Evolutionary conservation across 2,329 filamentous ascomycete species (phyloP).

Genomic region (Penicillium sp.): DNA sequence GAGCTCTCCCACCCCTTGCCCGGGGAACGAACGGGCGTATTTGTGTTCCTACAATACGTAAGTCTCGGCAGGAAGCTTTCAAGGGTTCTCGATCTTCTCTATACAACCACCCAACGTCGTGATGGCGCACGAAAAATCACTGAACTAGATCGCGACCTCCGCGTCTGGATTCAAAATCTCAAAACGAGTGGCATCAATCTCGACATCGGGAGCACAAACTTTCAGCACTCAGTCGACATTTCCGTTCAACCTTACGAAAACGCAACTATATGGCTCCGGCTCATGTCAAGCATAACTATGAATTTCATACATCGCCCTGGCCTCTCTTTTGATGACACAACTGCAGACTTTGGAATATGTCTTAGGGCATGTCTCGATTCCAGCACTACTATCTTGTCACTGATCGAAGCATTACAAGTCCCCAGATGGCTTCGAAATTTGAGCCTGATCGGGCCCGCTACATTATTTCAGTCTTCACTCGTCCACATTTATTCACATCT

Average conservation of each 20-base stretch:
- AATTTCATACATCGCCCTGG: constrained; percentile 6
- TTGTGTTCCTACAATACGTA: constrained; percentile 12
- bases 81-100: constrained; percentile 5
- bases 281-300: constrained; percentile 7
- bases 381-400: not conserved
- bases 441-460: constrained; percentile 5
- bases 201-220: constrained; percentile 2
- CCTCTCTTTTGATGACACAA: constrained; percentile 8
- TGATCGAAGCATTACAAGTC: not conserved
- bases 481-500: constrained; percentile 2
- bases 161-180: constrained; percentile 11
- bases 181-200: constrained; percentile 4
- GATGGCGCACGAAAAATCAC: constrained; percentile 7
- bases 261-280: constrained; percentile 2
- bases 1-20: constrained; percentile 7
- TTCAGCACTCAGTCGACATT: not conserved
- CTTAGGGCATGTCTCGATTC: constrained; percentile 3
- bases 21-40: constrained; percentile 4
- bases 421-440: constrained; percentile 9
- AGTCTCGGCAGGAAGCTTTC: constrained; percentile 5
- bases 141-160: constrained; percentile 6
- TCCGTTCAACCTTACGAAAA: not conserved
- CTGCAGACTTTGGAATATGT: constrained; percentile 2
- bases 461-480: constrained; percentile 8
- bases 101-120: constrained; percentile 10